These are phyloP conservation scores for Coemansia sp. DNA, from an alignment of 192 early-diverging fungal genomes.

Conservation along the genomic window DNA sequence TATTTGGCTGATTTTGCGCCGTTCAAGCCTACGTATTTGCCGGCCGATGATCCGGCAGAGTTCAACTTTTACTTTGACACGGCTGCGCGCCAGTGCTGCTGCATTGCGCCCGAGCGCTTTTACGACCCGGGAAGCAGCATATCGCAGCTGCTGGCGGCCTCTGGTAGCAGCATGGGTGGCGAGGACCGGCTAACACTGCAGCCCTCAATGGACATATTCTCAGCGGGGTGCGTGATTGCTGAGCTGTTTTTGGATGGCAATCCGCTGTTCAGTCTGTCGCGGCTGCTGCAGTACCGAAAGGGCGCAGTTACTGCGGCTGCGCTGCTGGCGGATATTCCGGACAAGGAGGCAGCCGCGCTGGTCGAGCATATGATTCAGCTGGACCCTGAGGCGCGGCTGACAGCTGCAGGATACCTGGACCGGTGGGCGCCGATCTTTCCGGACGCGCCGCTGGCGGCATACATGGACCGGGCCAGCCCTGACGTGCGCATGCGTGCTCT, in stretches of 20 bases:
- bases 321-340: conserved; percentile 80
- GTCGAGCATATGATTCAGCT: conserved; percentile 87
- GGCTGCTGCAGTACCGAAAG: conserved; percentile 84
- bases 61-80: conserved; percentile 98
- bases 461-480: conserved; percentile 37
- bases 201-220: conserved; percentile 93
- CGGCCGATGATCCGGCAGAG: conserved; percentile 94
- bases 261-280: conserved; percentile 87
- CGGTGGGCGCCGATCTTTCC: conserved; percentile 63
- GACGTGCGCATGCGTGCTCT: conserved; percentile 44
- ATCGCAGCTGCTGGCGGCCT: conserved; percentile 25
- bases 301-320: conserved; percentile 63
- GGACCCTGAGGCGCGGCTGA: conserved; percentile 69
- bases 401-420: conserved; percentile 74
- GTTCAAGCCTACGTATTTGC: conserved; percentile 90
- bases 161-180: conserved; percentile 5
- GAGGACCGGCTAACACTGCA: conserved; percentile 53
- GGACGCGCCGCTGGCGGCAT: conserved; percentile 34
- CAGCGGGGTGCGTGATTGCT: conserved; percentile 86
- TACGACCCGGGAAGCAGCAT: conserved; percentile 63
- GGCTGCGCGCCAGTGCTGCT: conserved; percentile 84
- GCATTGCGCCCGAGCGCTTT: conserved; percentile 94
- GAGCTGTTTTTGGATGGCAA: conserved; percentile 94
- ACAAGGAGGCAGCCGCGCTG: conserved; percentile 71
- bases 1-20: conserved; percentile 87